Evolutionary conservation across 306 rosid genomes (phyloP).

Genomic region (Psophocarpus tetragonolobus): DNA sequence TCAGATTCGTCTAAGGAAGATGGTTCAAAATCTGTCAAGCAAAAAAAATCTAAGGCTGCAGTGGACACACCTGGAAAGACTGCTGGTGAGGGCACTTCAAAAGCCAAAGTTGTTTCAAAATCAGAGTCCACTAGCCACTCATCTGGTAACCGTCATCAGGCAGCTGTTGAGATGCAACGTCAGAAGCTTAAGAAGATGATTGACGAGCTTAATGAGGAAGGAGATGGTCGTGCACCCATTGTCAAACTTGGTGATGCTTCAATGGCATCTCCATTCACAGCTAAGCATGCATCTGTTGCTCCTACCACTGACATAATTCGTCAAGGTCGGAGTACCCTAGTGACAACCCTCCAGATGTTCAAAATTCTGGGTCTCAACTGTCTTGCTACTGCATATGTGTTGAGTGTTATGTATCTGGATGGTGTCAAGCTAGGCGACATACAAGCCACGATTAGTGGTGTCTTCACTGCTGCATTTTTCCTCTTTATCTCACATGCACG

Average conservation of each 20-base stretch:
- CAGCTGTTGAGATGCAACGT: constrained; percentile 71
- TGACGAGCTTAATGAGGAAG: constrained; percentile 94
- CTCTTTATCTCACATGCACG: constrained; percentile 98
- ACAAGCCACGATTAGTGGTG: constrained; percentile 98
- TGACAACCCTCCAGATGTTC: constrained; percentile 98
- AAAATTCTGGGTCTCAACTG: constrained; percentile 98
- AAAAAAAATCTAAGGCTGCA: constrained; percentile 69
- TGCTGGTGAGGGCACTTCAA: constrained; percentile 74
- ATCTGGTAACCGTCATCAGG: constrained; percentile 57
- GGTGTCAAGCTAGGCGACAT: constrained; percentile 97
- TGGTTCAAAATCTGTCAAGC: constrained; percentile 53
- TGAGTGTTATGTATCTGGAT: constrained; percentile 99
- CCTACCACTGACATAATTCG: constrained; percentile 97
- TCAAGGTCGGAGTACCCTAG: constrained; percentile 97
- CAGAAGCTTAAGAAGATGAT: constrained; percentile 90
- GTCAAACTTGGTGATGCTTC: constrained; percentile 99
- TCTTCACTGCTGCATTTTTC: constrained; percentile 96
- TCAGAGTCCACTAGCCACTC: constrained; percentile 51
- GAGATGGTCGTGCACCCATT: constrained; percentile 84
- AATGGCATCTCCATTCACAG: constrained; percentile 99
- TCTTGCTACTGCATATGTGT: constrained; percentile 94
- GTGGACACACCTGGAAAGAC: constrained; percentile 62
- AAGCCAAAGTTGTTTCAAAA: constrained; percentile 49
- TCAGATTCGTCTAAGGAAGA: constrained; percentile 67
- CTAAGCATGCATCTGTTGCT: constrained; percentile 95